Base-by-base conservation (phyloP, 352 stramenopile species). In the Thraustochytrium sp. region DNA sequence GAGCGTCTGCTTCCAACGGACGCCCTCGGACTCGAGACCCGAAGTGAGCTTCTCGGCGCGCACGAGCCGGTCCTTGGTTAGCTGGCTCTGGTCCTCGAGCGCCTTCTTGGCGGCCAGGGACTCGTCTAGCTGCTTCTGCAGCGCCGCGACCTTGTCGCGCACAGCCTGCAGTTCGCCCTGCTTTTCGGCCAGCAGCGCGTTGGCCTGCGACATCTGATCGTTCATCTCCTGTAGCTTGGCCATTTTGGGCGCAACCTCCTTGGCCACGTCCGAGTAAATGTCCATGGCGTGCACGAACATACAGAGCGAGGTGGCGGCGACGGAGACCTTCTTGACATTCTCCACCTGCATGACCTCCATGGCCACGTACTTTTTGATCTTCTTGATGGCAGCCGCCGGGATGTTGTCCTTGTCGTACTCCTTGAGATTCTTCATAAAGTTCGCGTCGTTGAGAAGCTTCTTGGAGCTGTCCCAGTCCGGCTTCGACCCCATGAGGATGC, bases 341-440 rank as follows among this genome's bases (percentile, higher is more conserved):
- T 97, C 94, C 0, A 95, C 89, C 0, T 92, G 85, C 92, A 98
- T 96, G 2, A 90, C 90, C 3, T 92, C 91, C 29, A 95, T 91
- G 0, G 88, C 87, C 0, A 96, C 90, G 38, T 92, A 93, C 55
- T 92, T 90, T 4, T 94, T 89, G 1, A 97, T 87, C 85, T 97
- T 97, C 83, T 97, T 96, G 3, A 98, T 82, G 2, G 89, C 93
- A 1, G 90, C 83, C 0, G 87, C 82, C 0, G 92, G 90, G 84
- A 98, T 98, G 85, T 98, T 97, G 86, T 98, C 94, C 87, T 98
- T 98, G 87, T 97, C 94, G 63, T 93, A 98, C 44, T 86, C 90
- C 82, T 95, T 95, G 23, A 98, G 87, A 23, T 93, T 91, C 23
- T 97, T 93, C 59, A 98, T 85, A 82, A 98, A 97, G 23, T 86